Evolutionary conservation across 2,329 filamentous ascomycete species (phyloP).

Genomic region (Elsinoe batatas): DNA sequence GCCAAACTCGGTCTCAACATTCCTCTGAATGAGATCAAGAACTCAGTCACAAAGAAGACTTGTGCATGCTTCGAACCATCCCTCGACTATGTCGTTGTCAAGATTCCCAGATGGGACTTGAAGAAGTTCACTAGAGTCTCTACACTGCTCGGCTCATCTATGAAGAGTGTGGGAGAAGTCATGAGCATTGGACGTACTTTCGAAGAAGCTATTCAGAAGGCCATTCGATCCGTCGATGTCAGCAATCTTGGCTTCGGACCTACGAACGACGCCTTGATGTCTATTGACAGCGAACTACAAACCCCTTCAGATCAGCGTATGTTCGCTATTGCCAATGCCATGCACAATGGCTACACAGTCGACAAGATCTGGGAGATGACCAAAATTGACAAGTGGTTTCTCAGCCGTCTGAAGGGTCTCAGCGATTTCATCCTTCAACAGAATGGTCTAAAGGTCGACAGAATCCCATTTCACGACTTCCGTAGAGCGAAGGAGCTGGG

Average conservation of each 20-base stretch:
- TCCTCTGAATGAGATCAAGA: constrained; percentile 90
- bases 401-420: constrained; percentile 80
- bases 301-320: constrained; percentile 95
- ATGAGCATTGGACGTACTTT: constrained; percentile 97
- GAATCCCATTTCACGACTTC: constrained; percentile 54
- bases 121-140: constrained; percentile 98
- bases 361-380: constrained; percentile 98
- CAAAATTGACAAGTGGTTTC: constrained; percentile 98
- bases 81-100: constrained; percentile 94
- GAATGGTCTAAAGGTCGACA: constrained; percentile 58
- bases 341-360: constrained; percentile 86
- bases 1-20: constrained; percentile 94
- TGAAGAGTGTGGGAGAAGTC: constrained; percentile 99
- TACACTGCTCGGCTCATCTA: constrained; percentile 89
- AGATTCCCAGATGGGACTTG: constrained; percentile 97
- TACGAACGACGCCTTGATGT: constrained; percentile 81
- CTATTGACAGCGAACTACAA: constrained; percentile 89
- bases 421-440: constrained; percentile 81
- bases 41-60: constrained; percentile 89
- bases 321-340: constrained; percentile 95
- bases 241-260: constrained; percentile 93
- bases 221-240: constrained; percentile 89
- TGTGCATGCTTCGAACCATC: constrained; percentile 98
- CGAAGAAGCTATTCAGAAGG: constrained; percentile 97
- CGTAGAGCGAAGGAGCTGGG: constrained; percentile 85